Evolutionary conservation across 2,329 filamentous ascomycete species (phyloP).

Genomic region (Ceratocystis harringtonii): DNA sequence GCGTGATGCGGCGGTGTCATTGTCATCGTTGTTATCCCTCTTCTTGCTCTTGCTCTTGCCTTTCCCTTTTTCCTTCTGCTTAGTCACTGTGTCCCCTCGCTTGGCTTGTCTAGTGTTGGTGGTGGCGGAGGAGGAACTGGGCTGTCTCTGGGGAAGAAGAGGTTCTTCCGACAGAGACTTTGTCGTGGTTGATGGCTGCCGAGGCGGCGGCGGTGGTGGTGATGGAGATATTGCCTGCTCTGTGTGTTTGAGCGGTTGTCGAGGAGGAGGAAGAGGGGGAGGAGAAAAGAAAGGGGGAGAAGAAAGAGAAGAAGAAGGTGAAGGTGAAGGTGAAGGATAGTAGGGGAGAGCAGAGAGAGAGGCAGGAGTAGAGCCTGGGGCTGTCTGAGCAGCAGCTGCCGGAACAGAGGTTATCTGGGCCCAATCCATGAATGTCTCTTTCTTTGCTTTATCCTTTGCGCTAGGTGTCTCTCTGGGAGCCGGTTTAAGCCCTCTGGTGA

Average conservation of each 20-base stretch:
- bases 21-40: not conserved
- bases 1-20: not conserved
- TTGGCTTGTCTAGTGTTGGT: not conserved
- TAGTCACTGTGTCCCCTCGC: not conserved
- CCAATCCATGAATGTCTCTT: not conserved
- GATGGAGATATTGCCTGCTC: not conserved
- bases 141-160: not conserved
- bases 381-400: not conserved
- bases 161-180: not conserved
- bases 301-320: too few relatives aligned
- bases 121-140: not conserved
- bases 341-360: not conserved
- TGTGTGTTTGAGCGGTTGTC: not conserved
- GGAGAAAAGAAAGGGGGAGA: not conserved
- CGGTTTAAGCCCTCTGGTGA: not conserved
- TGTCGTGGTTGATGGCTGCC: not conserved
- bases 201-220: not conserved
- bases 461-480: not conserved
- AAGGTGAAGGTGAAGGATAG: too few relatives aligned
- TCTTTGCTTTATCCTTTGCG: not conserved
- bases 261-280: not conserved
- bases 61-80: conserved; percentile 9
- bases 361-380: not conserved
- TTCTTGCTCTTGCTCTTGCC: not conserved
- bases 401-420: not conserved